phyloP scores from a whole-genome alignment of 371 early-diverging fungal genomes.

The Haplosporangium sp. region DNA sequence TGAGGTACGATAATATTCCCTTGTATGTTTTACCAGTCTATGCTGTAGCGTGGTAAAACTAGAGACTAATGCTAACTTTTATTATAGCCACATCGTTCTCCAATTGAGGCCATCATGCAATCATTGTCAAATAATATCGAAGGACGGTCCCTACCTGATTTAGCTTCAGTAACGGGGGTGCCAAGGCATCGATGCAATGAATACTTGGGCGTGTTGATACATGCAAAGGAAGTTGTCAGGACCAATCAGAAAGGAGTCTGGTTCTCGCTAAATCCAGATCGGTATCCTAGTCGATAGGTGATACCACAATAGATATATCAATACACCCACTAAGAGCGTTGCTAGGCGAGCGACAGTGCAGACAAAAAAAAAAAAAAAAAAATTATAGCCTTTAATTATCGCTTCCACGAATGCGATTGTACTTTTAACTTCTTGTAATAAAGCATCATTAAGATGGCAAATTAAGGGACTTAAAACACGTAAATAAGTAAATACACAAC shows the following conservation, averaged over 20 bases:
- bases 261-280: conserved; percentile 45
- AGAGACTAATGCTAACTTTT: neutral
- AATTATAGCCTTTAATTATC: neutral
- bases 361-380: neutral
- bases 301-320: neutral
- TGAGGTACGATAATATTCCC: conserved; percentile 25
- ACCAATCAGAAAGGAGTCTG: conserved; percentile 41
- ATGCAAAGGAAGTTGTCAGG: conserved; percentile 49
- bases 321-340: neutral
- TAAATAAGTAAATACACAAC: neutral
- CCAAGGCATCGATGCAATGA: conserved; percentile 53
- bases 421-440: neutral
- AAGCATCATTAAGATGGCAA: neutral
- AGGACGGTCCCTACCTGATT: conserved; percentile 41
- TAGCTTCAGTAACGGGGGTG: conserved; percentile 43
- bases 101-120: conserved; percentile 52
- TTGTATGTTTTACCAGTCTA: neutral
- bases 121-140: conserved; percentile 43
- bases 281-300: conserved; percentile 51
- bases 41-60: neutral
- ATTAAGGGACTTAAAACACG: neutral
- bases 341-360: neutral
- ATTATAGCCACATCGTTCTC: conserved; percentile 36
- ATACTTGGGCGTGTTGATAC: conserved; percentile 39
- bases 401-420: conserved; percentile 1